Evolutionary conservation across 78 protist genomes (phyloP).

Genomic region (Tieghemostelium lacteum): DNA sequence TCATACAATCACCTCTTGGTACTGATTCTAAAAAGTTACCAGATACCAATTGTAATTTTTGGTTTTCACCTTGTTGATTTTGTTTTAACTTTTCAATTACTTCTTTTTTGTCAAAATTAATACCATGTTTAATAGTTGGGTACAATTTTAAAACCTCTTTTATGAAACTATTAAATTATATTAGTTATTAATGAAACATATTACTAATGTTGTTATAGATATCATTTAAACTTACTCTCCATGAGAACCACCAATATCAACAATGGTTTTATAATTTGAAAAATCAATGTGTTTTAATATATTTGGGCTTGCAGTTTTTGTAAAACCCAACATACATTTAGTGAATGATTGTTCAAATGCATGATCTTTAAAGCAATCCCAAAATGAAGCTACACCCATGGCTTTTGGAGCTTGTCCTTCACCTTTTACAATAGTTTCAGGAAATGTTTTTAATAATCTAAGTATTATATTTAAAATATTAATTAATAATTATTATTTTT

Average conservation of each 20-base stretch:
- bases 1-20: background rate
- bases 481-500: too few species aligned
- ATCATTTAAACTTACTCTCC: background rate
- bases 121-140: constrained; percentile 16
- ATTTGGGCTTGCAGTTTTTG: too few species aligned
- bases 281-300: background rate
- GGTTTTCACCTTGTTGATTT: background rate
- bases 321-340: background rate
- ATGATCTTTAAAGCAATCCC: background rate
- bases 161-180: background rate
- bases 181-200: background rate
- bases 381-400: background rate
- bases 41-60: background rate
- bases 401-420: background rate
- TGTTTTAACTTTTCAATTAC: background rate
- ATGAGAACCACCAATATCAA: constrained; percentile 46
- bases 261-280: background rate
- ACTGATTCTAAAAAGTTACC: constrained; percentile 18
- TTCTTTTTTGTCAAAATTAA: background rate
- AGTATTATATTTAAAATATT: too few species aligned
- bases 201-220: background rate
- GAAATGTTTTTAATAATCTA: too few species aligned
- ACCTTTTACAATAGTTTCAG: background rate
- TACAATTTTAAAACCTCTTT: background rate
- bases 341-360: background rate